Base-by-base conservation (phyloP, 169 alveolate species). In the Cryptosporidium andersoni region DNA sequence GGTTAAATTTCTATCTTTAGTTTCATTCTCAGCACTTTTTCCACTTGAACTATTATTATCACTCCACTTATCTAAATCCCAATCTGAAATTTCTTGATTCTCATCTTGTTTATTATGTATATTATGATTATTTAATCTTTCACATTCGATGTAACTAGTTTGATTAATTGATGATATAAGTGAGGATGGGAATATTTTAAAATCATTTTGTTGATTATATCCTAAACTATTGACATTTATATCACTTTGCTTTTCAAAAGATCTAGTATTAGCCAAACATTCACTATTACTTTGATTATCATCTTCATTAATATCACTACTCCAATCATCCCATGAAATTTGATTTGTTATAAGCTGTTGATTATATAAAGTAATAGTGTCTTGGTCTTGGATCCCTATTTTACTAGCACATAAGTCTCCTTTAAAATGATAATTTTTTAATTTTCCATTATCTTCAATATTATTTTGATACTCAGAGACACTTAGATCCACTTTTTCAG, bases 171-270 rank as follows among this genome's bases (percentile, higher is more conserved):
- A 25, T 25, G 0, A 25, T 25, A 0, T 25, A 81, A 40, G 51
- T 81, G 64, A 68, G 25, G 51, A 81, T 81, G 34, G 7, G 25
- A 12, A 66, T 81, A 12, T 37, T 34, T 62, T 55, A 45, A 11
- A 65, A 82, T 36, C 52, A 82, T 56, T 66, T 82, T 88, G 34
- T 64, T 45, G 14, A 82, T 80, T 6, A 82, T 82, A 45, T 68
- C 58, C n/a, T 66, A 42, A 6, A 88, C 39, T 42, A 51, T 48
- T 58, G 65, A 64, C 0, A 63, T 4, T 47, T 82, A 80, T 34
- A 80, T 36, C 82, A 82, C 80, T 52, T 88, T 45, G 12, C 80
- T 34, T 82, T 82, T 82, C 53, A 82, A 82, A 7, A 82, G 65
- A n/a, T 88, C 64, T 48, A 82, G 42, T 48, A 88, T 49, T 36